Base-by-base conservation (phyloP, 768 basidiomycete genomes). In the Boletus pseudo-olivaceus region DNA sequence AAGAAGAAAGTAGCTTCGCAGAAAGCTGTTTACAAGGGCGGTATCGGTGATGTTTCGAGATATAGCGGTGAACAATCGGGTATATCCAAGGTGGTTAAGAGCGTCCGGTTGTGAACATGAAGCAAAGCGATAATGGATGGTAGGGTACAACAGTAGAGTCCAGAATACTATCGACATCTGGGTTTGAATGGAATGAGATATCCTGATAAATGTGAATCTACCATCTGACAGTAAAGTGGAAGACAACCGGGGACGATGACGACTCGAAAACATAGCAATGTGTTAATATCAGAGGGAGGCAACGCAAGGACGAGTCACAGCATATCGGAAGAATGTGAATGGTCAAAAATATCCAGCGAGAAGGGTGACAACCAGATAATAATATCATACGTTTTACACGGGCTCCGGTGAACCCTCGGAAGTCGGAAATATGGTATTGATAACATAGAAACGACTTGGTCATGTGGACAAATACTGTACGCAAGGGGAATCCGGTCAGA, bases 21-120 rank as follows among this genome's bases (percentile, higher is more conserved):
- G 72, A 89, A 91, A 71, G 85, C 94, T 17, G 80, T 94, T n/a
- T 98, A 84, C 82, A 95, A 88, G 69, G 93, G 93, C 50, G 94
- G 94, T 37, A 68, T 88, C 51, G 80, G 80, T 14, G 82, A 82
- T 53, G 85, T 82, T 14, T 81, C 82, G n/a, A 76, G 76, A 59
- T 98, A 98, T 75, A 84, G 82, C 33, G 97, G 97, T 67, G 97
- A 99, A 75, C 84, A 81, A 73, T 87, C 89, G 53, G 96, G 96
- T 79, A 96, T 97, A 67, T 87, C 85, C 58, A 91, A 86, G 65
- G 88, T 93, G 35, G 78, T 93, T 74, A 96, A 96, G 78, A 87
- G 90, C 71, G 78, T 91, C 59, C 84, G 81, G 58, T 74, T 97
- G 56, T 84, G 30, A 61, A 62, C 49, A 53, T 51, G 43, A 34